These are phyloP conservation scores for Phytophthora cryptogea DNA, from an alignment of 352 stramenopile genomes.

Conservation along the genomic window DNA sequence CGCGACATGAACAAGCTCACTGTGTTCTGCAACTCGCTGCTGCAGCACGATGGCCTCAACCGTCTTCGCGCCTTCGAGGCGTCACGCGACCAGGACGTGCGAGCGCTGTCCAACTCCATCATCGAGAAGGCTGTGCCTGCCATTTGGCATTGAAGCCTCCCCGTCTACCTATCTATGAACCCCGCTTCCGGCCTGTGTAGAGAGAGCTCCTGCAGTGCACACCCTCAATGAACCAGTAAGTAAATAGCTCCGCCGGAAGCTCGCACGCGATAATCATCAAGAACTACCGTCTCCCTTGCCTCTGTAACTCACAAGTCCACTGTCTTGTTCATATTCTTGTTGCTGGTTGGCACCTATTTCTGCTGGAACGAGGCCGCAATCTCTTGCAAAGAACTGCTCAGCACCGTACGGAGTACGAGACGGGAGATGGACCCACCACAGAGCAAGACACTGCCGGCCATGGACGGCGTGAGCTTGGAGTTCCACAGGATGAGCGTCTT, in stretches of 20 bases:
- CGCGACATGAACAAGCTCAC: slow-evolving; percentile 83
- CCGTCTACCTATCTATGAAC: slow-evolving; percentile 23
- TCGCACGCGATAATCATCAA: slow-evolving; percentile 14
- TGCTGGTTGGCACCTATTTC: slow-evolving; percentile 16
- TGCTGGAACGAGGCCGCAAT: slow-evolving; percentile 27
- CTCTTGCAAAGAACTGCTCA: slow-evolving; percentile 35
- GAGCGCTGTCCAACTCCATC: slow-evolving; percentile 65
- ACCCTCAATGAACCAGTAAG: slow-evolving; percentile 24
- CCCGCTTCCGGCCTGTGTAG: slow-evolving; percentile 6
- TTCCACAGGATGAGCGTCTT: slow-evolving; percentile 68
- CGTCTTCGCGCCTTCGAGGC: slow-evolving; percentile 62
- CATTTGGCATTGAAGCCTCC: slow-evolving; percentile 64
- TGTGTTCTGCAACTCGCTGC: slow-evolving; percentile 82
- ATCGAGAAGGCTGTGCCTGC: slow-evolving; percentile 83
- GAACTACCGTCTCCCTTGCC: slow-evolving; percentile 7
- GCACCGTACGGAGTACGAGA: slow-evolving; percentile 34
- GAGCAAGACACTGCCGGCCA: slow-evolving; percentile 51
- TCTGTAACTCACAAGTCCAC: slow-evolving; percentile 4
- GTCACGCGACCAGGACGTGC: slow-evolving; percentile 55
- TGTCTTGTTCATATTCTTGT: not conserved
- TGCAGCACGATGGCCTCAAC: slow-evolving; percentile 76
- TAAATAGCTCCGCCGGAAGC: slow-evolving; percentile 23
- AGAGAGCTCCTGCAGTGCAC: slow-evolving; percentile 17
- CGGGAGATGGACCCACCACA: slow-evolving; percentile 59
- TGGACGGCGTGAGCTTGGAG: slow-evolving; percentile 59